Percentiles rank a stretch among this genome's conserved stretches.
phyloP scores from a whole-genome alignment of 805 yeast species.

The Kuraishia molischiana region DNA sequence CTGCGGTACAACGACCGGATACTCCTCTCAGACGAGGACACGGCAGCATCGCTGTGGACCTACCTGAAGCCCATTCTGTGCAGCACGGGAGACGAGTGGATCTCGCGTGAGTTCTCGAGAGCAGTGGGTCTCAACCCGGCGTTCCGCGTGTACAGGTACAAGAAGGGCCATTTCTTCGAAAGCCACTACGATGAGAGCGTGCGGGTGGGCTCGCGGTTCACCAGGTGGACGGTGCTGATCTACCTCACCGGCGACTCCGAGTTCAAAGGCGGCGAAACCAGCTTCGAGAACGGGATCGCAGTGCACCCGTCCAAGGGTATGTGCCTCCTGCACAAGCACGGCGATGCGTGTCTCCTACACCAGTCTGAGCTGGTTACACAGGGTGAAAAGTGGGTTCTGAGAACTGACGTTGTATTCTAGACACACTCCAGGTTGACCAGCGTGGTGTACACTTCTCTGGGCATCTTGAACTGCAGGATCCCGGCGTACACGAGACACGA shows the following conservation, averaged over 20 bases:
- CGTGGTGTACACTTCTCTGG: conserved; percentile 69
- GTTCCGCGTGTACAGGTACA: conserved; percentile 44
- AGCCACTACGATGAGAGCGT: conserved; percentile 55
- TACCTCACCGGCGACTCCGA: conserved; percentile 50
- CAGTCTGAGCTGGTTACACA: conserved; percentile 41
- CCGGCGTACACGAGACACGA: conserved; percentile 95
- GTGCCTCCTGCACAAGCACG: conserved; percentile 57
- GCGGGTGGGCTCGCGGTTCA: conserved; percentile 16
- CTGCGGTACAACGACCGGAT: conserved; percentile 47
- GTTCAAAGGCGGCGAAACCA: conserved; percentile 50
- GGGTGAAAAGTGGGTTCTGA: conserved; percentile 54
- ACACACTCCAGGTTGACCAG: conserved; percentile 53
- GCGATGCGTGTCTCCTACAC: conserved; percentile 52
- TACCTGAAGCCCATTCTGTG: conserved; percentile 24
- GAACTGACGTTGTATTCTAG: conserved; percentile 37
- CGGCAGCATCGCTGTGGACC: conserved; percentile 32
- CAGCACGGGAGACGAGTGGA: conserved; percentile 19
- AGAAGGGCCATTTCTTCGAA: conserved; percentile 48
- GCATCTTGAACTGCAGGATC: conserved; percentile 88
- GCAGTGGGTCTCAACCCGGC: conserved; percentile 47
- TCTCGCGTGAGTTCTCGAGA: conserved; percentile 18
- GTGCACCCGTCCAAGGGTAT: conserved; percentile 43
- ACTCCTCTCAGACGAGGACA: conserved; percentile 24
- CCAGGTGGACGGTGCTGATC: conserved; percentile 51
- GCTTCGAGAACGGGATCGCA: conserved; percentile 28